phyloP scores from a whole-genome alignment of 2,329 filamentous ascomycete genomes.

The Malbranchea zuffiana region DNA sequence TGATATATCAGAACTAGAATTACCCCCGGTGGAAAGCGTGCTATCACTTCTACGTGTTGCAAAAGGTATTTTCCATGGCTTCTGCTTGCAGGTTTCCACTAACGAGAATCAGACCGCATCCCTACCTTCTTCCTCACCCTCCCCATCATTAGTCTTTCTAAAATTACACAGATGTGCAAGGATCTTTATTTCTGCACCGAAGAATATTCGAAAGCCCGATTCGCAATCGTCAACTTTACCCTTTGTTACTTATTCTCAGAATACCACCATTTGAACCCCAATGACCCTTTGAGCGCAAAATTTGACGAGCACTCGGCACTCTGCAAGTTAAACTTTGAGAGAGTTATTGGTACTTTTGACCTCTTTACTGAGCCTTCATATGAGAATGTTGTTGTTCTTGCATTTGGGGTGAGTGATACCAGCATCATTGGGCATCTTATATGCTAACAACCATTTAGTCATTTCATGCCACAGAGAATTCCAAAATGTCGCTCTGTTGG shows the following conservation, averaged over 20 bases:
- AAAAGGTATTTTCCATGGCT: conserved; percentile 22
- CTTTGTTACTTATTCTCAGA: conserved; percentile 32
- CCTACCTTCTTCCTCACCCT: conserved; percentile 16
- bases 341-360: conserved; percentile 39
- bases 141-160: conserved; percentile 21
- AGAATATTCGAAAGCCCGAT: conserved; percentile 31
- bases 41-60: conserved; percentile 23
- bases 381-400: conserved; percentile 48
- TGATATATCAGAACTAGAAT: conserved; percentile 26
- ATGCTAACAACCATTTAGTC: conserved; percentile 32
- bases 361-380: conserved; percentile 46
- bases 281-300: conserved; percentile 18
- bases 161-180: conserved; percentile 31
- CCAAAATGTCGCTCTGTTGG: conserved; percentile 54
- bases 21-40: conserved; percentile 29
- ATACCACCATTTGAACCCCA: conserved; percentile 16
- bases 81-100: neutral
- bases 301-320: conserved; percentile 23
- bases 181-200: conserved; percentile 36
- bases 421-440: neutral
- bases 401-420: conserved; percentile 41
- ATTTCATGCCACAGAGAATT: conserved; percentile 52
- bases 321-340: conserved; percentile 38
- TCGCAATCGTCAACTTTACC: conserved; percentile 31
- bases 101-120: conserved; percentile 8